Conservation (phyloP, 805 yeast genomes). For the Saturnispora gosingensis region DNA sequence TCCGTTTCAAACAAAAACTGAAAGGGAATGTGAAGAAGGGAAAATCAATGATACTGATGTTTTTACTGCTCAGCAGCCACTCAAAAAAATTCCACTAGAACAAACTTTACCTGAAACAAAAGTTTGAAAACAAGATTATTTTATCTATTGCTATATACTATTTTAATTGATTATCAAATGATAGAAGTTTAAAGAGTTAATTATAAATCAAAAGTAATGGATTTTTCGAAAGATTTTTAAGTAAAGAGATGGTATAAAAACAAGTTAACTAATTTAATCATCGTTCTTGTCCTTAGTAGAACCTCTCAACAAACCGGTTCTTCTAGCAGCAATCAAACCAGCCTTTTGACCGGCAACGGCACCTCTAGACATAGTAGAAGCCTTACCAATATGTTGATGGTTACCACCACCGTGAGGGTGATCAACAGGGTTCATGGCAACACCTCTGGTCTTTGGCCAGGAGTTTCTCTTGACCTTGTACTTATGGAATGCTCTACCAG, state of each 20-base stretch:
- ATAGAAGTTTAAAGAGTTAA: background rate
- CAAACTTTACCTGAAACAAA: background rate
- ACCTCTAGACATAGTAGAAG: constrained; percentile 97
- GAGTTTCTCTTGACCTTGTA: constrained; percentile 99
- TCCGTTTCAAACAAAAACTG: constrained; percentile 9
- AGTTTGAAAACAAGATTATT: background rate
- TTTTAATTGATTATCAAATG: background rate
- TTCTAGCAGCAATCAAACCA: constrained; percentile 99
- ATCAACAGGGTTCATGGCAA: constrained; percentile 99
- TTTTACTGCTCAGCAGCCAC: too few relatives aligned
- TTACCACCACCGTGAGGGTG: constrained; percentile 99
- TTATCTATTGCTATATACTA: background rate
- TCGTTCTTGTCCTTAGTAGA: constrained; percentile 54
- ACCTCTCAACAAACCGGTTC: constrained; percentile 99
- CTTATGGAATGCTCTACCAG: constrained; percentile 99
- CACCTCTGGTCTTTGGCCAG: constrained; percentile 99
- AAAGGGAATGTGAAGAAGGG: background rate
- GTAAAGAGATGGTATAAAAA: constrained; percentile 6
- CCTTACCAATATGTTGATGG: constrained; percentile 99
- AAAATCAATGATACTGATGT: too few relatives aligned
- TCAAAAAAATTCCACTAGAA: background rate
- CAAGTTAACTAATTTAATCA: constrained; percentile 19
- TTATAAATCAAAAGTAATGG: background rate
- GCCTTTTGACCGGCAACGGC: constrained; percentile 99
- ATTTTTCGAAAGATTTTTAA: constrained; percentile 8